Evolutionary conservation across 805 yeast genomes (phyloP).

Genomic region (Pichia exigua): DNA sequence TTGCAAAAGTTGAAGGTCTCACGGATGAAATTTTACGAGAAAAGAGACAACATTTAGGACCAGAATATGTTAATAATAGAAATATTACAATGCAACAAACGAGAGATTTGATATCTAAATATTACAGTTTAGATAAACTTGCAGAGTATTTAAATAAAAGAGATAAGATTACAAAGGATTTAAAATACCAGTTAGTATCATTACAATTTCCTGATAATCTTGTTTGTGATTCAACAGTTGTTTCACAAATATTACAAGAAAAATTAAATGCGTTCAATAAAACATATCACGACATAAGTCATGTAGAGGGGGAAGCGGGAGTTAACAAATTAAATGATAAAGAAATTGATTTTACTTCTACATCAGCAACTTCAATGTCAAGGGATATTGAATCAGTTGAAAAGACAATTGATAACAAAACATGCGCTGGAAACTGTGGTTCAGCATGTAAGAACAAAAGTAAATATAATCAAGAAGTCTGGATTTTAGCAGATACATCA

Average conservation of each 20-base stretch:
- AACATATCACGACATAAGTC: conserved; percentile 7
- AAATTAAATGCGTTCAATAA: conserved; percentile 19
- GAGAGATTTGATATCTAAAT: conserved; percentile 32
- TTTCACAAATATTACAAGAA: conserved; percentile 48
- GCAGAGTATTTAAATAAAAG: conserved; percentile 20
- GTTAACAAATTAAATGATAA: background rate
- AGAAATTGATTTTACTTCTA: conserved; percentile 11
- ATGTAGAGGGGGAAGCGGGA: conserved; percentile 2
- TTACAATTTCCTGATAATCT: conserved; percentile 85
- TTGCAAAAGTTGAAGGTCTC: conserved; percentile 30
- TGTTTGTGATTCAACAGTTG: conserved; percentile 69
- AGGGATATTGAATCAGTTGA: conserved; percentile 16
- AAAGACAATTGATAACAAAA: conserved; percentile 24
- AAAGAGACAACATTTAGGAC: conserved; percentile 22
- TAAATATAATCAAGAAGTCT: conserved; percentile 34
- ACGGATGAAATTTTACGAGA: conserved; percentile 14
- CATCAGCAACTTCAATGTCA: background rate
- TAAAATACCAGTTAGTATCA: conserved; percentile 48
- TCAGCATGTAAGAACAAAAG: conserved; percentile 19
- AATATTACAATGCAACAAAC: conserved; percentile 23
- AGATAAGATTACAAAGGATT: conserved; percentile 16
- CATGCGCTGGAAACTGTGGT: conserved; percentile 25
- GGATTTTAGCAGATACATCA: conserved; percentile 92
- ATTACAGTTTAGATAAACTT: conserved; percentile 42
- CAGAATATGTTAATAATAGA: conserved; percentile 22